Evolutionary conservation across 805 yeast species (phyloP).

Genomic region (Debaryomyces prosopidis): DNA sequence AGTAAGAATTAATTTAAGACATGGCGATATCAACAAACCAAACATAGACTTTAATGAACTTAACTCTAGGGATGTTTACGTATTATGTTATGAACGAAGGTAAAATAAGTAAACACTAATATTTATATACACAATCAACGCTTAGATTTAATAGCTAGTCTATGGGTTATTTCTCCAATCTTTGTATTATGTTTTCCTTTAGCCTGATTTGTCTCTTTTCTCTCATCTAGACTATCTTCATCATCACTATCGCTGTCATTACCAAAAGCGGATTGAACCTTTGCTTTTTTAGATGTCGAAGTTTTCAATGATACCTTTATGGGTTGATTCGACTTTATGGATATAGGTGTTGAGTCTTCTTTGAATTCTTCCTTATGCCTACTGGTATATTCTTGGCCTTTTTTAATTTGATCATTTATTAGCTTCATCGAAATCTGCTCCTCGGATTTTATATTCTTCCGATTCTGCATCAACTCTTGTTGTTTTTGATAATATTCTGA

Average conservation of each 20-base stretch:
- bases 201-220: background rate
- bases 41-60: slow-evolving; percentile 26
- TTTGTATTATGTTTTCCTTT: slow-evolving; percentile 1
- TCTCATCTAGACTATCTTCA: slow-evolving; percentile 11
- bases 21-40: slow-evolving; percentile 44
- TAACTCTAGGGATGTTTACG: slow-evolving; percentile 63
- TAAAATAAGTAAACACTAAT: background rate
- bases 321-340: slow-evolving; percentile 15
- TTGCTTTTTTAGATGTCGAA: slow-evolving; percentile 5
- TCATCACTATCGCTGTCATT: slow-evolving; percentile 9
- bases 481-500: slow-evolving; percentile 27
- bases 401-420: slow-evolving; percentile 55
- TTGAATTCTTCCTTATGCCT: slow-evolving; percentile 1
- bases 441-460: slow-evolving; percentile 40
- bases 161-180: slow-evolving; percentile 7
- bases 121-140: background rate
- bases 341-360: background rate
- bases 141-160: slow-evolving; percentile 2
- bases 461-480: slow-evolving; percentile 36
- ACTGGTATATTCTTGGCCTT: slow-evolving; percentile 29
- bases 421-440: slow-evolving; percentile 43
- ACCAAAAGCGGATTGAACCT: slow-evolving; percentile 9
- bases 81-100: slow-evolving; percentile 62
- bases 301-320: slow-evolving; percentile 17
- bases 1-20: slow-evolving; percentile 44